Conservation (phyloP, 2,329 filamentous ascomycete genomes). For the Emmonsiellopsis sp. region DNA sequence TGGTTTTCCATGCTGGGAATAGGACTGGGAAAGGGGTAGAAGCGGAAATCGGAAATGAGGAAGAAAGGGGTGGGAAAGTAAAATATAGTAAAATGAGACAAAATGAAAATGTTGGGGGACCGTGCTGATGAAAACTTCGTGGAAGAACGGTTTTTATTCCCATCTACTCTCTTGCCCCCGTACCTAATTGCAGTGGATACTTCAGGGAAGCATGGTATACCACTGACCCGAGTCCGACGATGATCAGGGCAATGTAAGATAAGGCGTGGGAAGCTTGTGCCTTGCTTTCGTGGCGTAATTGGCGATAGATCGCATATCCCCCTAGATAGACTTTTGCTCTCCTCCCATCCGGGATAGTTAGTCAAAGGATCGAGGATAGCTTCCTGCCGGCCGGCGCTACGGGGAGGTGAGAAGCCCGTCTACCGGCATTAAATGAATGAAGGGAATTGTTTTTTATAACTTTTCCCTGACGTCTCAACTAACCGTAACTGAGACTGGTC, state of each 20-base stretch:
- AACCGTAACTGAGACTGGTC: constrained; percentile 16
- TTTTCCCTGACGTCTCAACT: neutral
- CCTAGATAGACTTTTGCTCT: constrained; percentile 5
- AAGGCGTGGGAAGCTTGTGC: constrained; percentile 8
- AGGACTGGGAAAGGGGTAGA: neutral
- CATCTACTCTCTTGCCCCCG: neutral
- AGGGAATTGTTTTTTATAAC: neutral
- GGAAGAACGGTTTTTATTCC: too few species aligned
- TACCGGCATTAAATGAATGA: neutral
- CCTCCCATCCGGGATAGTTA: neutral
- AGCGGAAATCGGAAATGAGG: too few species aligned
- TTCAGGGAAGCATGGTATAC: constrained; percentile 17
- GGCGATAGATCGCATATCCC: constrained; percentile 7
- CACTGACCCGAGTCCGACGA: constrained; percentile 15
- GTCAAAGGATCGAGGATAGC: too few species aligned
- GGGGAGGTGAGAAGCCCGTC: neutral
- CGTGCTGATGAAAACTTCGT: too few species aligned
- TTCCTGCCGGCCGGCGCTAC: too few species aligned
- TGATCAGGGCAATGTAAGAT: constrained; percentile 16
- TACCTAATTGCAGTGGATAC: constrained; percentile 12
- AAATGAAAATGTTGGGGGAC: too few species aligned
- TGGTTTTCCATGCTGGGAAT: neutral
- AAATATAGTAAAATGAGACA: neutral
- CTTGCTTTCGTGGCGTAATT: constrained; percentile 10
- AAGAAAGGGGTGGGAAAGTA: neutral